Percentiles rank a stretch among this genome's conserved stretches.
Conservation (phyloP, 2,329 filamentous ascomycete species). For the Xylaria sp. region DNA sequence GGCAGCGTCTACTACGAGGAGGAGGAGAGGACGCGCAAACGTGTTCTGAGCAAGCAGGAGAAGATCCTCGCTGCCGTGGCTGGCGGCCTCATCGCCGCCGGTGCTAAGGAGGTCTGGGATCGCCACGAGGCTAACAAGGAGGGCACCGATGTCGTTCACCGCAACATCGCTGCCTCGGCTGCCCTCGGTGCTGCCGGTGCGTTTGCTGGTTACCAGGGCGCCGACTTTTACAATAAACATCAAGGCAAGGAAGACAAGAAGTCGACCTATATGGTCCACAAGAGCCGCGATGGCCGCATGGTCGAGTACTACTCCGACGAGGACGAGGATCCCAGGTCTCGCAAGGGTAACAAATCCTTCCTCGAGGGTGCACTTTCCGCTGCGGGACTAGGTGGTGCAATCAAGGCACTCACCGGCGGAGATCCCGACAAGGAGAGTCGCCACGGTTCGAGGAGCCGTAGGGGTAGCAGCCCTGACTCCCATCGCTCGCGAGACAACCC, state of each 20-base stretch:
- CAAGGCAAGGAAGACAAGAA: slow-evolving; percentile 65
- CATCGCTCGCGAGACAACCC: slow-evolving; percentile 59
- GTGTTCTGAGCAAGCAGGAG: slow-evolving; percentile 70
- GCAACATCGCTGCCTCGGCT: slow-evolving; percentile 69
- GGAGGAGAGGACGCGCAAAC: slow-evolving; percentile 63
- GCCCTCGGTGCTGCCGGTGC: slow-evolving; percentile 73
- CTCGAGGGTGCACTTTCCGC: slow-evolving; percentile 71
- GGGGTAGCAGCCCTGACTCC: slow-evolving; percentile 61
- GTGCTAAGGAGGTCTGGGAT: slow-evolving; percentile 74
- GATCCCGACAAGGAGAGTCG: slow-evolving; percentile 57
- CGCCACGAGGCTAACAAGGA: slow-evolving; percentile 68
- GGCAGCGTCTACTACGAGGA: slow-evolving; percentile 67
- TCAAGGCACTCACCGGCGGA: slow-evolving; percentile 67
- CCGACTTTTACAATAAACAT: slow-evolving; percentile 71
- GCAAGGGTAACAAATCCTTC: slow-evolving; percentile 72
- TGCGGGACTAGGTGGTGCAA: slow-evolving; percentile 70
- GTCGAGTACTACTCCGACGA: slow-evolving; percentile 69
- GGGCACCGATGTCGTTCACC: slow-evolving; percentile 61
- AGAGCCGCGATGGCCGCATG: slow-evolving; percentile 64
- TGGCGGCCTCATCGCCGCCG: slow-evolving; percentile 72
- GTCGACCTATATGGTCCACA: slow-evolving; percentile 64
- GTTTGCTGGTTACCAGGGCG: slow-evolving; percentile 71
- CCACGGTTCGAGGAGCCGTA: slow-evolving; percentile 51
- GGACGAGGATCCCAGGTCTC: slow-evolving; percentile 64
- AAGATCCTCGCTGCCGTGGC: slow-evolving; percentile 75